phyloP scores from a whole-genome alignment of 2,329 filamentous ascomycete species.

The Trichoderma breve region DNA sequence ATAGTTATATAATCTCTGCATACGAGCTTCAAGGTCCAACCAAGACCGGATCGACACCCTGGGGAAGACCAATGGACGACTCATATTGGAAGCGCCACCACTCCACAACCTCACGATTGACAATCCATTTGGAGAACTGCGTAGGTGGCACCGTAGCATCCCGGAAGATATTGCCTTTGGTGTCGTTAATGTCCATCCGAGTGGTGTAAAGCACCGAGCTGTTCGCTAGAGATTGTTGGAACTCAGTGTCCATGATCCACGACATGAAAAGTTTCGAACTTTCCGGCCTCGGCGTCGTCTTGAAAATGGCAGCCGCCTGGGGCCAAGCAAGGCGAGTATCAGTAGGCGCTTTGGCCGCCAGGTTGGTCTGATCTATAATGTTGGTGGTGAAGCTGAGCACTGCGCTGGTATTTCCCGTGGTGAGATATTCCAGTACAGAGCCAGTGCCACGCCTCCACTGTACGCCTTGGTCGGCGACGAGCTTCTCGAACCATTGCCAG shows the following conservation, averaged over 20 bases:
- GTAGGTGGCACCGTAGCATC: neutral
- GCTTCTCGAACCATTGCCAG: neutral
- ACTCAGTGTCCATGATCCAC: neutral
- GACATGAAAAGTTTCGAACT: neutral
- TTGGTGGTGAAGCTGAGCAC: neutral
- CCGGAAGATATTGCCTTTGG: neutral
- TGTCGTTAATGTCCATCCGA: neutral
- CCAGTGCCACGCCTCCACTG: neutral
- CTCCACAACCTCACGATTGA: neutral
- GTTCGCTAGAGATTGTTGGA: neutral
- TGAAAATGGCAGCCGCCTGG: neutral
- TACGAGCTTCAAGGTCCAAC: neutral
- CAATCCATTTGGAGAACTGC: neutral
- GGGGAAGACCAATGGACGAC: neutral
- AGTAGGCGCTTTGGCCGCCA: neutral
- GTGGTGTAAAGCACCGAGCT: neutral
- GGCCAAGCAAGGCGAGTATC: neutral
- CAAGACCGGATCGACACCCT: neutral
- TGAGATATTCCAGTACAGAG: neutral
- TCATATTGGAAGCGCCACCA: neutral
- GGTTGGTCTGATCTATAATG: neutral
- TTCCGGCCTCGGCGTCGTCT: neutral
- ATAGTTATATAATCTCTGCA: neutral
- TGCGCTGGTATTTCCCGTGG: neutral
- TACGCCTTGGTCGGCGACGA: neutral